Conservation (phyloP, 1,139 yeast genomes). For the Pichia sp. region DNA sequence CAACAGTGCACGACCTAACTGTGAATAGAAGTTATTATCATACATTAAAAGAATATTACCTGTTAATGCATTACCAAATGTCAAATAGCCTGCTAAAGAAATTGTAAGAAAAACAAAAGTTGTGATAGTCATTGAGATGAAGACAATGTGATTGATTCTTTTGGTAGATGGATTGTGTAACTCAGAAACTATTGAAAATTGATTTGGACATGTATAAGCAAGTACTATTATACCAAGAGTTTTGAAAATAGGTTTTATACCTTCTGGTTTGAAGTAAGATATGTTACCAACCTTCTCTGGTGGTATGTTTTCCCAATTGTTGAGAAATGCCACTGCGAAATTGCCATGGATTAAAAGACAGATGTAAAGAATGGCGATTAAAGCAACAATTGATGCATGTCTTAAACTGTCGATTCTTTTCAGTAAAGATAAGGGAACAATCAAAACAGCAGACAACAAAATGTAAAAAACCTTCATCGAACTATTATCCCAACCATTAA, state of each 20-base stretch:
- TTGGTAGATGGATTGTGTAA: constrained; percentile 48
- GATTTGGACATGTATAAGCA: constrained; percentile 93
- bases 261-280: constrained; percentile 46
- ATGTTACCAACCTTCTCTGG: constrained; percentile 42
- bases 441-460: constrained; percentile 47
- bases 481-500: constrained; percentile 28
- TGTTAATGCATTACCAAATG: constrained; percentile 69
- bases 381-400: constrained; percentile 79
- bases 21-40: constrained; percentile 39
- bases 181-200: constrained; percentile 87
- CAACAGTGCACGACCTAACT: constrained; percentile 66
- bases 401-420: constrained; percentile 75
- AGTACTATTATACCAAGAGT: constrained; percentile 88
- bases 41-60: constrained; percentile 80
- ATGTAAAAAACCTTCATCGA: constrained; percentile 56
- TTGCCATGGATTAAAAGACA: constrained; percentile 66
- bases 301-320: constrained; percentile 22
- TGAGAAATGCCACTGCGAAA: constrained; percentile 33
- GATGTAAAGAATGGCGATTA: constrained; percentile 72
- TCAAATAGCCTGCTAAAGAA: constrained; percentile 77
- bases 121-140: constrained; percentile 49
- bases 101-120: constrained; percentile 57
- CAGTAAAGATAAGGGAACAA: constrained; percentile 71
- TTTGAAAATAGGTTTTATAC: constrained; percentile 55
- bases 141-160: constrained; percentile 46